Conservation (phyloP, 1,284 basidiomycete species). For the Ganoderma resinaceum region DNA sequence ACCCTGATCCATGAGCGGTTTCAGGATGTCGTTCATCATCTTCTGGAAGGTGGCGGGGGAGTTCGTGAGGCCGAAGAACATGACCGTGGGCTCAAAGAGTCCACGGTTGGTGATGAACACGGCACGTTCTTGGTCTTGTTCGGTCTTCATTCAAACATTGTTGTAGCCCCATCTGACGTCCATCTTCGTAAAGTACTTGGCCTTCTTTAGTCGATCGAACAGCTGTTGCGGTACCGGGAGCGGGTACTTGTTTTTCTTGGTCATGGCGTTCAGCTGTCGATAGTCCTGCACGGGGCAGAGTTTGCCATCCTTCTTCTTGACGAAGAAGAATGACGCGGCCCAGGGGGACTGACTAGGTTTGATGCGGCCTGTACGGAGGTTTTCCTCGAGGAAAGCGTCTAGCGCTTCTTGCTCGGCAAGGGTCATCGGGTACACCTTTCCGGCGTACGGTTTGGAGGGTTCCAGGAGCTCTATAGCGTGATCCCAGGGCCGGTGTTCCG, state of each 20-base stretch:
- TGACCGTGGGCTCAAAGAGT: constrained; percentile 13
- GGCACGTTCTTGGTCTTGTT: constrained; percentile 13
- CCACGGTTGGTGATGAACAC: constrained; percentile 11
- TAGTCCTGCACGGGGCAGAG: constrained; percentile 42
- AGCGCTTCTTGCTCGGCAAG: constrained; percentile 4
- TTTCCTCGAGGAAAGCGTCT: constrained; percentile 40
- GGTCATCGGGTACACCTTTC: constrained; percentile 17
- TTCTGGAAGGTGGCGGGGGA: constrained; percentile 13
- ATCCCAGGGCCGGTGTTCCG: constrained; percentile 8
- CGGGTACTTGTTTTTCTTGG: constrained; percentile 32
- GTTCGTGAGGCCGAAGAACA: constrained; percentile 17
- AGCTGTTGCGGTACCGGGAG: constrained; percentile 10
- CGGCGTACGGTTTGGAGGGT: background rate
- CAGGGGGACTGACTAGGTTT: constrained; percentile 35
- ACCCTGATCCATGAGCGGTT: background rate
- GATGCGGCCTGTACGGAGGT: constrained; percentile 36
- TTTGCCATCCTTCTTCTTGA: constrained; percentile 48
- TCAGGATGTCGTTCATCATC: constrained; percentile 14
- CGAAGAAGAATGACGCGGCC: constrained; percentile 44
- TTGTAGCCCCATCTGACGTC: constrained; percentile 15
- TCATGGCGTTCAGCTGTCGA: constrained; percentile 30
- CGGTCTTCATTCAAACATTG: constrained; percentile 12
- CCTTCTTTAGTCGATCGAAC: constrained; percentile 5
- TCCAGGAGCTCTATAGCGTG: constrained; percentile 15
- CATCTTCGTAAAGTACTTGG: constrained; percentile 16